Evolutionary conservation across 306 rosid species (phyloP).

Genomic region (Casuarina glauca): DNA sequence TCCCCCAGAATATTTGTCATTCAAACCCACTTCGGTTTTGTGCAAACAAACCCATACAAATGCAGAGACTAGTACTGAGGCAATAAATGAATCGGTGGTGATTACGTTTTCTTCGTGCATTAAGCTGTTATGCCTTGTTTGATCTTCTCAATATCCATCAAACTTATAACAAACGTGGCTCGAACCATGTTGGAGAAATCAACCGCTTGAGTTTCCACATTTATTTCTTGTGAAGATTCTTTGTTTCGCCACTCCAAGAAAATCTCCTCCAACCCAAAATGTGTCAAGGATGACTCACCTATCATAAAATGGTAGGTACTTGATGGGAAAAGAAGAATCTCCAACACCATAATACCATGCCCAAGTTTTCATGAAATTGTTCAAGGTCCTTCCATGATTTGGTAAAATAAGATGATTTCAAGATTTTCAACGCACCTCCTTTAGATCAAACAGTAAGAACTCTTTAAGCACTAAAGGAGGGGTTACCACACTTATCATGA

Average conservation of each 20-base stretch:
- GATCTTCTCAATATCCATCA: conserved; percentile 33
- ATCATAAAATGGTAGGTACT: conserved; percentile 24
- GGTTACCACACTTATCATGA: no score
- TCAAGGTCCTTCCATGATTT: conserved; percentile 28
- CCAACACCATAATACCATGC: conserved; percentile 28
- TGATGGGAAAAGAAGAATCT: background rate
- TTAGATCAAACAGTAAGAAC: no score
- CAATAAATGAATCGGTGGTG: conserved; percentile 35
- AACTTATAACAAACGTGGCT: conserved; percentile 34
- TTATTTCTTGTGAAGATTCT: background rate
- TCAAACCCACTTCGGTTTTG: conserved; percentile 25
- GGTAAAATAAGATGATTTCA: no score
- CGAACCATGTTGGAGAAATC: conserved; percentile 27
- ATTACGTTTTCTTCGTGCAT: conserved; percentile 25
- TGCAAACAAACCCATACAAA: conserved; percentile 47
- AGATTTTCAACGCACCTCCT: no score
- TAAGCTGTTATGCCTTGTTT: conserved; percentile 18
- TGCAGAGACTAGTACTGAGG: conserved; percentile 49
- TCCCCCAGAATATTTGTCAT: background rate
- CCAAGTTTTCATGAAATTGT: conserved; percentile 54
- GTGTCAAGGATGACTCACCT: conserved; percentile 39
- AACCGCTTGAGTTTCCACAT: no score
- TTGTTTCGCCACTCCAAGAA: conserved; percentile 45
- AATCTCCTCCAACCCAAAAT: conserved; percentile 24
- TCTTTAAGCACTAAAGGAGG: no score